Percentiles rank a stretch among this genome's conserved stretches.
Evolutionary conservation across 352 stramenopile species (phyloP).

Genomic region (Ophiocytium majus): DNA sequence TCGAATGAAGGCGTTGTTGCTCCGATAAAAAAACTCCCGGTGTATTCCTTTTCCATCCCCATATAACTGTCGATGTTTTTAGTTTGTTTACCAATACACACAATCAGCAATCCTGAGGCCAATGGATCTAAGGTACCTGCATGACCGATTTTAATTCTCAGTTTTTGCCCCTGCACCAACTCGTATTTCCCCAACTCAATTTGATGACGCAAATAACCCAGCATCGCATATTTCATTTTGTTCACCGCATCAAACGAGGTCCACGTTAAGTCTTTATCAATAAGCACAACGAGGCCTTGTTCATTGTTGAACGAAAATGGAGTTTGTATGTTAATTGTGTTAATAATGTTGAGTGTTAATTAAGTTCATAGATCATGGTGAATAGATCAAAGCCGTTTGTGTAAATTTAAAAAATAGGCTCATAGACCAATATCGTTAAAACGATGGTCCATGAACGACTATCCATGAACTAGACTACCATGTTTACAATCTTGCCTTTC

Average conservation of each 20-base stretch:
- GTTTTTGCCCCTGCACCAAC: background rate
- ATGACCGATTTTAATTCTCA: background rate
- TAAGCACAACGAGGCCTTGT: background rate
- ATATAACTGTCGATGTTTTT: conserved; percentile 1
- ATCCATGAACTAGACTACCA: too few species aligned
- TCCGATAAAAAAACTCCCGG: background rate
- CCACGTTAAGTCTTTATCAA: background rate
- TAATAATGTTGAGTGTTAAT: too few species aligned
- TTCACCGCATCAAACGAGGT: background rate
- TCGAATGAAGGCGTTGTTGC: background rate
- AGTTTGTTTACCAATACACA: conserved; percentile 13
- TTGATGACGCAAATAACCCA: background rate
- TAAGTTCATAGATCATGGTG: too few species aligned
- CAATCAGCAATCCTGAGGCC: conserved; percentile 2
- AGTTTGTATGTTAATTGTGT: too few species aligned
- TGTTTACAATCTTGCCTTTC: too few species aligned
- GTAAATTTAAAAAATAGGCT: too few species aligned
- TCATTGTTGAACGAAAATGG: background rate
- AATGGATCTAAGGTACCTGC: background rate
- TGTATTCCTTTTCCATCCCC: conserved; percentile 3
- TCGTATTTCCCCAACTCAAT: too few species aligned
- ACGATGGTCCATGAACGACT: too few species aligned
- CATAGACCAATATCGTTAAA: too few species aligned
- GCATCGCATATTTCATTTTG: conserved; percentile 10
- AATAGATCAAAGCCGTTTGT: too few species aligned